Evolutionary conservation across 768 basidiomycete genomes (phyloP).

Genomic region (Nidularia sp.): DNA sequence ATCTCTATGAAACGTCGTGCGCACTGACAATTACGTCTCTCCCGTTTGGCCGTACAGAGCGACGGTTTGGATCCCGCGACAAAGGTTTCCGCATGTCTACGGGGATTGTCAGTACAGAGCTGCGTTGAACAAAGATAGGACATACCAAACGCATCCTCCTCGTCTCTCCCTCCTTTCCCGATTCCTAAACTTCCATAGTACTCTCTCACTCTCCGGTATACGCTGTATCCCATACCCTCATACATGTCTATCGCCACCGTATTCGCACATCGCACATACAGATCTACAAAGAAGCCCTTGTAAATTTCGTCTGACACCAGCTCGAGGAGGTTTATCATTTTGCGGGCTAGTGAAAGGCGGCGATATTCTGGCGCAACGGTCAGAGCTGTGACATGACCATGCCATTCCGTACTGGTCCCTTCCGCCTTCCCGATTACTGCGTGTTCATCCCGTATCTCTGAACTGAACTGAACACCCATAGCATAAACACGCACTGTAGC

Average conservation of each 20-base stretch:
- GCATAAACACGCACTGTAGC: conserved; percentile 65
- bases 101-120: neutral
- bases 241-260: conserved; percentile 85
- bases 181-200: conserved; percentile 80
- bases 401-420: conserved; percentile 71
- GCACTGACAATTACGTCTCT: conserved; percentile 68
- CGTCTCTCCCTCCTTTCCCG: conserved; percentile 74
- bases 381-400: conserved; percentile 93
- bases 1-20: conserved; percentile 46
- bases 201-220: conserved; percentile 85
- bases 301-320: conserved; percentile 77
- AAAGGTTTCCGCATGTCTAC: conserved; percentile 72
- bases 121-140: conserved; percentile 1
- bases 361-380: conserved; percentile 94
- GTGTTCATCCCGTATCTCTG: too few relatives aligned
- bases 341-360: conserved; percentile 78
- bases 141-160: conserved; percentile 90
- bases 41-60: conserved; percentile 68
- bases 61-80: conserved; percentile 52
- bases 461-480: too few relatives aligned
- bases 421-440: conserved; percentile 94
- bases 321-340: conserved; percentile 86
- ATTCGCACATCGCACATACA: conserved; percentile 92
- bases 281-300: conserved; percentile 88
- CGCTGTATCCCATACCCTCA: conserved; percentile 88